Evolutionary conservation across 768 basidiomycete species (phyloP), one percentile per base, ranked within the genome.

Genomic region (Psilocybe tampanensis): DNA sequence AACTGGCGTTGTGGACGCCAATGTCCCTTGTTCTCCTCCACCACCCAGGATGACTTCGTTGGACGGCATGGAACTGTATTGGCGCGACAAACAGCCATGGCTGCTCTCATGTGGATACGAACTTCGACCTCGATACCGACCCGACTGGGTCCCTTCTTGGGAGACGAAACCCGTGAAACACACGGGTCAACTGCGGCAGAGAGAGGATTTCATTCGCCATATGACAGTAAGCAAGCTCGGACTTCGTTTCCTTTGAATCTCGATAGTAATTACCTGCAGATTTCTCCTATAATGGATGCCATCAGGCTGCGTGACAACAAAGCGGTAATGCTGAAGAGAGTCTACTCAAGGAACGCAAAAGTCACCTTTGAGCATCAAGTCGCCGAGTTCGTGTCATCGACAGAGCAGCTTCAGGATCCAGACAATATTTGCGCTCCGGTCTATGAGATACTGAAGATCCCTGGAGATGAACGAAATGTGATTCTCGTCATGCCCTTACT

Each of bases 101-200:
- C 59, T 73, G 2, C 48, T 64, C 15, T 59, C 59, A 8, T 53
- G 56, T 32, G 71, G 73, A 18, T 76, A 75, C 53, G 36, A 58
- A 8, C 65, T 77, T 12, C 70, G 70, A 1, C 63, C 69, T 0
- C 64, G 74, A 4, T 75, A 68, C 42, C 52, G 32, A 36, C 74
- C 64, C 0, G 65, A 61, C 41, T 76, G 74, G 74, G 55, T 61
- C 1, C 70, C 73, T 1, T 76, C 74, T 0, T 77, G 76, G 75
- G 15, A 17, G 0, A 64, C 47, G 12, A 24, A 24, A 15, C 55
- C 55, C 8, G 11, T n/a, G 8, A 8, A 8, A 11, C 19, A 52
- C 19, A 21, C 23, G 47, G 8, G 62, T 47, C 15, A 52, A 11
- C 13, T n/a, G 26, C 7, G 9, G 11, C 3, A 32, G 9, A 23